These are phyloP conservation scores for Umbelopsis vinacea DNA, from an alignment of 192 early-diverging fungal species.

Conservation along the genomic window DNA sequence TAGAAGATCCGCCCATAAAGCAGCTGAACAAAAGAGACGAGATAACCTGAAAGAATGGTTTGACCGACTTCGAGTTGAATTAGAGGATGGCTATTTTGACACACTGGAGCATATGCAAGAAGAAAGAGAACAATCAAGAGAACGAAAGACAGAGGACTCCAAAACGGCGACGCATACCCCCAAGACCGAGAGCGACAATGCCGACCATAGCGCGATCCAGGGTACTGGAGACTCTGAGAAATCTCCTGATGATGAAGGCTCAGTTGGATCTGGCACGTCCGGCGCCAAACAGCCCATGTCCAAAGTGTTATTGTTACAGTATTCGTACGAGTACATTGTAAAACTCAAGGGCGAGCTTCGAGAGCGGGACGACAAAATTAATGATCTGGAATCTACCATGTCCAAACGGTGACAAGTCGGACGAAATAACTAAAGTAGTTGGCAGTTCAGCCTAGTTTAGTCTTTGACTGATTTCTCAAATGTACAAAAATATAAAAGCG, in stretches of 20 bases:
- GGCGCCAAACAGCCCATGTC: constrained; percentile 31
- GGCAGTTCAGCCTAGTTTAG: background rate
- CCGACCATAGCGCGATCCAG: background rate
- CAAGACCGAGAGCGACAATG: background rate
- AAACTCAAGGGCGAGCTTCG: constrained; percentile 25
- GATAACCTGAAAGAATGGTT: constrained; percentile 93
- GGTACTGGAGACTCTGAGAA: too few relatives aligned
- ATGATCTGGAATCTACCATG: constrained; percentile 12
- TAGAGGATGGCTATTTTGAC: constrained; percentile 62
- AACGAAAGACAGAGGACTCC: background rate
- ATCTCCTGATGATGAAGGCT: background rate
- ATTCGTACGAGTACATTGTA: constrained; percentile 41
- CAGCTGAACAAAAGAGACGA: constrained; percentile 94
- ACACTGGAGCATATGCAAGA: constrained; percentile 30
- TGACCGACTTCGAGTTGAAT: constrained; percentile 69
- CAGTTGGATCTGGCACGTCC: background rate
- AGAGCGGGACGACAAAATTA: constrained; percentile 30
- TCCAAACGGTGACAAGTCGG: constrained; percentile 5
- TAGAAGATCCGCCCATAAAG: constrained; percentile 89
- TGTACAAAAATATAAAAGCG: background rate
- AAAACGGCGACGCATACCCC: background rate
- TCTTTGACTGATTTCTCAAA: background rate
- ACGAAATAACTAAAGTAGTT: background rate
- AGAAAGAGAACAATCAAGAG: background rate
- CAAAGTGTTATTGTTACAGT: constrained; percentile 39